Base-by-base conservation (phyloP, 306 rosid species). In the Trifolium pratense region DNA sequence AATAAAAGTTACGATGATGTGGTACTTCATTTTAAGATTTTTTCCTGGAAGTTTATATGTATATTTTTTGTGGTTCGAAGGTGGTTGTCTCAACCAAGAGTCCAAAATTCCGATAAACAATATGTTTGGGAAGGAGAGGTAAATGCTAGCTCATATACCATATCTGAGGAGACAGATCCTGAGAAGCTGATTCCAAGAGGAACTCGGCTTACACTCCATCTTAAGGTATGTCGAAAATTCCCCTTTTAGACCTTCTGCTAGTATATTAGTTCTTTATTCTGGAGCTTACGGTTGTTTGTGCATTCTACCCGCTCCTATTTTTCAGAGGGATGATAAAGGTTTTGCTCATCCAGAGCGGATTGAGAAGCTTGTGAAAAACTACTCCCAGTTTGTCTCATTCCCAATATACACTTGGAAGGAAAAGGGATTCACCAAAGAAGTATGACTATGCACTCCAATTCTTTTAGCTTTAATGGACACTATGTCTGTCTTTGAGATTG, bases 71-170 rank as follows among this genome's bases (percentile, higher is more conserved):
- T 71, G 66, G 74, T 37, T 62, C 81, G 73, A 79, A 94, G 99
- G 95, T 95, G 62, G 91, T 87, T 76, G 97, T 95, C 74, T 95
- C 99, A 12, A 79, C 99, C 39, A 95, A 87, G 86, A 89, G 93
- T 84, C 97, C 97, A 15, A 88, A 83, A 76, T 91, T 91, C 99
- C 13, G 89, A 88, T 75, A 95, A 86, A 69, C 99, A 90, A 76
- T 95, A 91, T 70, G 86, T 91, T 73, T 95, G 99, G 99, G 97
- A 91, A 86, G 96, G 97, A 59, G 99, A 91, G 81, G 99, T 91
- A 63, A 91, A 91, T 88, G 86, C 97, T 57, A 90, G 97, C 89
- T 90, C 99, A 17, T 95, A 95, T 77, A 87, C 91, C 16, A 84
- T 95, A 66, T 68, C 76, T n/a, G 97, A 95, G 80, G 97, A 95